These are phyloP conservation scores for Solanum habrochaites DNA, from an alignment of 257 asterid genomes.

Conservation along the genomic window DNA sequence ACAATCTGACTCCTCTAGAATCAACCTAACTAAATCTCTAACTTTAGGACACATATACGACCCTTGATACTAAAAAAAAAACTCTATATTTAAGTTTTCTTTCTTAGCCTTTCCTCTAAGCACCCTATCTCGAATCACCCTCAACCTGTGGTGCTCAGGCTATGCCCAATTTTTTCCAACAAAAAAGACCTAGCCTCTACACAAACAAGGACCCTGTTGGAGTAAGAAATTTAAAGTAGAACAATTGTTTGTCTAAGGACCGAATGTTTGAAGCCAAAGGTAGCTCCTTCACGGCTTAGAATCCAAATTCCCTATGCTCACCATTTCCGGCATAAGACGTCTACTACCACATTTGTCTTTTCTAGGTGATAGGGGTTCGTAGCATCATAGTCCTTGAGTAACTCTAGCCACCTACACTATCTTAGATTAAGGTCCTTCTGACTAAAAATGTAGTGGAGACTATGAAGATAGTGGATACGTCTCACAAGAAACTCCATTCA, in stretches of 20 bases:
- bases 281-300: not conserved
- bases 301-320: not conserved
- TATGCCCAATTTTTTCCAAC: not conserved
- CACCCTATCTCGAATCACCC: not conserved
- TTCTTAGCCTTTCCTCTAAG: not conserved
- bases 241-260: not conserved
- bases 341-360: not conserved
- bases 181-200: not conserved
- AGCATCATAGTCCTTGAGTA: not conserved
- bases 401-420: not conserved
- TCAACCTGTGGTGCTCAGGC: not conserved
- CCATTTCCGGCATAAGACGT: not conserved
- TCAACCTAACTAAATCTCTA: not conserved
- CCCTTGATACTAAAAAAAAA: too few species aligned
- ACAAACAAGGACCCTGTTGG: not conserved
- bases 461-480: too few species aligned
- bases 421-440: not conserved
- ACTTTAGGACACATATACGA: not conserved
- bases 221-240: not conserved
- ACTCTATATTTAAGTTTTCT: too few species aligned
- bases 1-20: not conserved
- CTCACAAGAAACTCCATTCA: not conserved
- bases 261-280: not conserved
- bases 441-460: not conserved
- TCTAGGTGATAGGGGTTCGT: not conserved